Base-by-base conservation (phyloP, 2,329 filamentous ascomycete genomes). In the Xylaria sp. region DNA sequence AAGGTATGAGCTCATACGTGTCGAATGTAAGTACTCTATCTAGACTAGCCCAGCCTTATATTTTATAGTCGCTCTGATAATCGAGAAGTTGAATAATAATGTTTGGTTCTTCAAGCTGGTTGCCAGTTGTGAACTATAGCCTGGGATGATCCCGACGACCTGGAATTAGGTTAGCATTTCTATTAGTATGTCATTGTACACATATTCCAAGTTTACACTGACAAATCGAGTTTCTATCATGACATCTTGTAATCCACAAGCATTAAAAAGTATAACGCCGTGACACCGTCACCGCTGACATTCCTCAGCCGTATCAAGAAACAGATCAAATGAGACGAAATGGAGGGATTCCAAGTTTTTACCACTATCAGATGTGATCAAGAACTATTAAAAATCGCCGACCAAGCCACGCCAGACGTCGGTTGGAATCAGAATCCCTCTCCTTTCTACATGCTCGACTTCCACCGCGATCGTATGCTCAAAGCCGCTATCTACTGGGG, bases 381-480 rank as follows among this genome's bases (percentile, higher is more conserved):
- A 18, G 77, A 78, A 1, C 85, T 95, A 46, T 76, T 82, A 8
- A 72, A 80, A 8, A 80, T 84, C 44, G 80, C 82, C 10, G 67
- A 74, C 69, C 79, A 80, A 41, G 78, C 78, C 1, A 77, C 83
- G 39, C 69, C 75, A 39, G 76, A 84, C 69, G 79, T 83, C 50
- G 87, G 84, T 20, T 90, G 85, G 82, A 90, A 89, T 75, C 84
- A 82, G 73, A 72, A 83, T 31, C 76, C 82, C 7, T 92, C 89
- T 9, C 87, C 90, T 0, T 90, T 93, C 74, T 97, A 97, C 80
- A 93, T 97, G 86, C 86, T 96, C 18, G 85, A 89, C 67, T 90
- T 91, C 73, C 94, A 97, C 79, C 88, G 89, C 55, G 91, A 94
- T 78, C 91, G 94, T 63, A 87, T 97, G 78, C 84, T 94, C n/a